Evolutionary conservation across 1,284 basidiomycete species (phyloP).

Genomic region (Dichomitus squalens): DNA sequence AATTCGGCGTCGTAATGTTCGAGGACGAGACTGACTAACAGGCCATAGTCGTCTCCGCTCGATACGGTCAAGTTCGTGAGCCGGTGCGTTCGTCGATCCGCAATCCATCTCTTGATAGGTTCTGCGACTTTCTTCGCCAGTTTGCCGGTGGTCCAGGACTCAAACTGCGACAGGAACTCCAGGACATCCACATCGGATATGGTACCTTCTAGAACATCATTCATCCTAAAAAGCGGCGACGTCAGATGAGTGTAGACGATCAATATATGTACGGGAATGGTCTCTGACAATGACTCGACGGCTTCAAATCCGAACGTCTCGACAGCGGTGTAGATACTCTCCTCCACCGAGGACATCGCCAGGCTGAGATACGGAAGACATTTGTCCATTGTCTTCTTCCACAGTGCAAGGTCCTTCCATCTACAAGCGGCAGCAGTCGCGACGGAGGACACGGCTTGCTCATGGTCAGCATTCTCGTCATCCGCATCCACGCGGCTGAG

Average conservation of each 20-base stretch:
- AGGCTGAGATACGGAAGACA: background rate
- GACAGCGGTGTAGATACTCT: background rate
- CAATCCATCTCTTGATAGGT: background rate
- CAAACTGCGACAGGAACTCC: slow-evolving; percentile 1
- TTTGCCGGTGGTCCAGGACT: background rate
- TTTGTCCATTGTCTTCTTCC: slow-evolving; percentile 6
- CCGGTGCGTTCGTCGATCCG: background rate
- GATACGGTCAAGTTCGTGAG: background rate
- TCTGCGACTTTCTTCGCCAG: too few species aligned
- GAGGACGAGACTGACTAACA: background rate
- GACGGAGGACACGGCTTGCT: background rate
- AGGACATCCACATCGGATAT: background rate
- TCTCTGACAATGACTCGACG: background rate
- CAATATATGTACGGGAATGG: too few species aligned
- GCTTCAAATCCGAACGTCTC: background rate
- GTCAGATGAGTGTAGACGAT: too few species aligned
- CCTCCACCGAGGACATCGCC: background rate
- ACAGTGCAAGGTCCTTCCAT: slow-evolving; percentile 7
- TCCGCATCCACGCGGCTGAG: background rate
- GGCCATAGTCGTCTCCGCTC: background rate
- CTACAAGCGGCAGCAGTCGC: background rate
- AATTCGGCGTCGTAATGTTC: background rate
- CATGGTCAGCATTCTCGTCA: background rate
- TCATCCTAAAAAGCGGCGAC: background rate
- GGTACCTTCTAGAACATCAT: background rate